Evolutionary conservation across 2,329 filamentous ascomycete species (phyloP), one percentile per base, ranked within the genome.

Genomic region (Pseudodiploospora longispora): DNA sequence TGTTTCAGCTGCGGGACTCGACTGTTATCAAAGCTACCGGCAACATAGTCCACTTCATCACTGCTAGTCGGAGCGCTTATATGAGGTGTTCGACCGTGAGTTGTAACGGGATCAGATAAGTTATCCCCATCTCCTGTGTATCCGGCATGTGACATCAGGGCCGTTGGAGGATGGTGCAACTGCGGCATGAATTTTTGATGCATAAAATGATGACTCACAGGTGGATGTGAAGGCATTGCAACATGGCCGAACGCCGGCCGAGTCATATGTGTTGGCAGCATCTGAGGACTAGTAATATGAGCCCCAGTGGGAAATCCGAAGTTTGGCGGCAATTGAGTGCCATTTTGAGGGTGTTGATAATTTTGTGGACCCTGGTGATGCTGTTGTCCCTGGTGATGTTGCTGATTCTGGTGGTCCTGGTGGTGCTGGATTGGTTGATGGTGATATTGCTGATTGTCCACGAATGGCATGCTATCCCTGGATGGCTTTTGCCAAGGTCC

Each of bases 361-460:
- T 19, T 19, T 19, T 19, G 19, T 19, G 19, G 19, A 19, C 19
- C 19, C 19, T 19, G 19, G 19, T 19, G 19, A 19, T 19, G 19
- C 19, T 19, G 19, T 19, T 19, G 19, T 19, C 19, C 19, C 19
- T 19, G 19, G 19, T 19, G 19, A 19, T 19, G 38, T 9, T 6
- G 10, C 27, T 30, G 38, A 3, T 19, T n/a, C n/a, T 31, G n/a
- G 19, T n/a, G 5, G 19, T 19, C 19, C 19, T 19, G 19, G 19
- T 19, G 19, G 19, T 19, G 19, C 19, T 19, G 19, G 19, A 19
- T 19, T 19, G 19, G 19, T 19, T 19, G 19, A 19, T 19, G 42
- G 7, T 27, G 7, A 4, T 44, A 31, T 9, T 38, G 41, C 8
- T 48, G 47, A 3, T 47, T 38, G n/a, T 31, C 38, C 10, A 40